These are phyloP conservation scores for Pulicaria dysenterica DNA, from an alignment of 129 eudicot species.

Conservation along the genomic window DNA sequence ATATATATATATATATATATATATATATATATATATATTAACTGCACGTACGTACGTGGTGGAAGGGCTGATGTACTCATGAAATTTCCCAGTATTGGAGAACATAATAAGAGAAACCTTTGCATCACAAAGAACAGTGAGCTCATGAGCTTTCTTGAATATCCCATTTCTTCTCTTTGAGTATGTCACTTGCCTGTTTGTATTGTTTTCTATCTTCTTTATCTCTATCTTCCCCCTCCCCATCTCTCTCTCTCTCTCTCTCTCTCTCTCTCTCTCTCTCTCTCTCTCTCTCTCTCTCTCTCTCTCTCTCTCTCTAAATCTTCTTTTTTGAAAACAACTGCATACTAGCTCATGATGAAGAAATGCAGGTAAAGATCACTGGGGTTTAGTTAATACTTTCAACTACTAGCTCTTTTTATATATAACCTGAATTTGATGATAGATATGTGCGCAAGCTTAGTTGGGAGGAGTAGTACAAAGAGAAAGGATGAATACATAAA, in stretches of 20 bases:
- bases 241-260: conserved; percentile 38
- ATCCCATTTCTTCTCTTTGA: conserved; percentile 92
- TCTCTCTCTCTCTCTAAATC: conserved; percentile 22
- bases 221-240: conserved; percentile 85
- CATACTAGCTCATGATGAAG: neutral
- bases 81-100: conserved; percentile 58
- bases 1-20: neutral
- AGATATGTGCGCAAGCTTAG: neutral
- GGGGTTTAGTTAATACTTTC: conserved; percentile 1
- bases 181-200: conserved; percentile 78
- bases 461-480: conserved; percentile 31
- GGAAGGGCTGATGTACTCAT: conserved; percentile 64
- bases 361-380: conserved; percentile 9
- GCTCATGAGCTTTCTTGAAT: conserved; percentile 83
- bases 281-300: conserved; percentile 26
- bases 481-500: conserved; percentile 34
- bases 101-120: conserved; percentile 72
- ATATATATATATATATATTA: neutral
- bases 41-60: conserved; percentile 43
- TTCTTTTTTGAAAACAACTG: conserved; percentile 17
- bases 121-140: conserved; percentile 79
- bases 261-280: conserved; percentile 61
- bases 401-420: conserved; percentile 9
- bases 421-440: conserved; percentile 16
- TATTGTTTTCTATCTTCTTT: conserved; percentile 62